Base-by-base conservation (phyloP, 1,139 yeast species). In the Scheffersomyces illinoinensis region DNA sequence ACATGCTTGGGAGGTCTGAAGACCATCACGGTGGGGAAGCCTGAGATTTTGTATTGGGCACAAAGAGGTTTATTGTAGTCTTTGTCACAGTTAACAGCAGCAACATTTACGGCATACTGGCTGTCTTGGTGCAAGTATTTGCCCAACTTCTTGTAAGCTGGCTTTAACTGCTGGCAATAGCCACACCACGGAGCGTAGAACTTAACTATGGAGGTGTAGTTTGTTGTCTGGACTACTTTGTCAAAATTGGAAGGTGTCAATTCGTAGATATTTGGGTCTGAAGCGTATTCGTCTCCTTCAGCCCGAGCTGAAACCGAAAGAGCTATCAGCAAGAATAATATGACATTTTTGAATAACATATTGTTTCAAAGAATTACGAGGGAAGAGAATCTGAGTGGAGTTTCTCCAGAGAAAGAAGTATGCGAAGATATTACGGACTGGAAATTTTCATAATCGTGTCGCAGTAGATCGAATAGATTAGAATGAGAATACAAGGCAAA, bases 161-260 rank as follows among this genome's bases (percentile, higher is more conserved):
- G 84, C 62, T 82, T 81, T 60, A 90, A 72, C 61, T 85, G 82
- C 62, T 85, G 81, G 68, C 96, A 90, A 69, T 89, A 86, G 1
- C 93, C 93, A 78, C 98, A 95, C 98, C 98, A 95, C 49, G 98
- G 98, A 4, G 98, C 98, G 72, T 95, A 95, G 71, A 93, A 95
- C 74, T 93, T 93, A 20, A 95, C 96, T 6, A 93, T 77, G 2
- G 97, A 77, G 3, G 97, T 89, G 66, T 91, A 90, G 71, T 92
- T 91, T 7, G 96, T 80, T 50, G 78, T 73, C 54, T 86, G 79
- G 4, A 93, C 86, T 55, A 87, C 89, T 62, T 84, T 82, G 60
- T 88, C 85, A 70, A 93, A 93, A 54, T 76, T 86, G 19, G 78
- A 68, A 0, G 86, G 76, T 12, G 82, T 80, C 54, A 90, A 76